Evolutionary conservation across 345 rosid genomes (phyloP).

Genomic region (Microcos paniculata): DNA sequence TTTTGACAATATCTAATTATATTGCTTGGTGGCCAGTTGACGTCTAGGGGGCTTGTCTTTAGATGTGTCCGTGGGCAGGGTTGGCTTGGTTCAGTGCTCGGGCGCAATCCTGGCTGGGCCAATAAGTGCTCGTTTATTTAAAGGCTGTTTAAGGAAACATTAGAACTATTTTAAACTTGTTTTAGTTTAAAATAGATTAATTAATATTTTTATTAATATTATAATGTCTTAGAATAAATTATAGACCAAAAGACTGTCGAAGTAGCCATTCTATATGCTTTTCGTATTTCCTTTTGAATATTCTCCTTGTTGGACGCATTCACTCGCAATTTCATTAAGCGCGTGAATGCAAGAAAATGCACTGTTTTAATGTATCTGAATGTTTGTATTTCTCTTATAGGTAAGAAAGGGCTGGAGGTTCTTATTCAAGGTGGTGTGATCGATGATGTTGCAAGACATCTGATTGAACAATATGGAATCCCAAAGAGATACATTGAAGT

Average conservation of each 20-base stretch:
- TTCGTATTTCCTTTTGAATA: neutral
- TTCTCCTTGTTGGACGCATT: neutral
- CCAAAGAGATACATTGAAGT: conserved; percentile 87
- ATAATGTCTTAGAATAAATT: too few species aligned
- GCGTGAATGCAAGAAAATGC: neutral
- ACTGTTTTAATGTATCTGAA: neutral
- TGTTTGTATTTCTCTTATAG: conserved; percentile 30
- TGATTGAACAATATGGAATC: conserved; percentile 79
- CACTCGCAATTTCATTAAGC: neutral
- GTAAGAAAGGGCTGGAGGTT: conserved; percentile 89
- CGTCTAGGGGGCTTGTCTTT: neutral
- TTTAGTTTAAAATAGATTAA: too few species aligned
- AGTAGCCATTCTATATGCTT: neutral
- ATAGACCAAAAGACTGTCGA: neutral
- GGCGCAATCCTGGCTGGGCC: too few species aligned
- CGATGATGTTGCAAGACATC: conserved; percentile 75
- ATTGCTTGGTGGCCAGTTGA: neutral
- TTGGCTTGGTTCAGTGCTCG: neutral
- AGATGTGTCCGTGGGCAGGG: neutral
- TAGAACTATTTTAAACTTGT: too few species aligned
- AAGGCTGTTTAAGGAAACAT: too few species aligned
- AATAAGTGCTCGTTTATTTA: too few species aligned
- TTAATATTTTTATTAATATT: too few species aligned
- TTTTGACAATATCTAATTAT: neutral
- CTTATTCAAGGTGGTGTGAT: conserved; percentile 95